Evolutionary conservation across 768 basidiomycete species (phyloP), one percentile per base, ranked within the genome.

Genomic region (Leucogyrophana mollusca): DNA sequence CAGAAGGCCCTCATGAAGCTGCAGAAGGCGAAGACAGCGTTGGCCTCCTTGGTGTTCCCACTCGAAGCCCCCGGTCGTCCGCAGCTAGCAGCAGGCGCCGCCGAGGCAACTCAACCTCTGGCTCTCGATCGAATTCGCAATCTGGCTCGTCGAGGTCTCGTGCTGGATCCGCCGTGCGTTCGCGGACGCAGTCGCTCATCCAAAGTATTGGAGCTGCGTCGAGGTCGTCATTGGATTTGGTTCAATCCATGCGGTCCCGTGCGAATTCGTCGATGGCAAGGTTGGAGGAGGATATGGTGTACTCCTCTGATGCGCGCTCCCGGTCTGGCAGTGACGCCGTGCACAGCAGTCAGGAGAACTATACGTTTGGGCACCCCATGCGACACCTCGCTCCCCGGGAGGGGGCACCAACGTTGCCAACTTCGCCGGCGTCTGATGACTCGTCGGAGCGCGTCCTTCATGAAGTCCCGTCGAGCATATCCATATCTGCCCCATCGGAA

Each of bases 221-320:
- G 7, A 70, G 77, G 30, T 79, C 79, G 0, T 84, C 82, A 22
- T 56, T 85, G 32, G 82, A 83, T 24, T 70, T 79, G 10, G 78
- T 81, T 14, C 72, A 73, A 49, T 61, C 60, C 4, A 71, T 71
- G 4, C 73, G 79, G 33, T 73, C 75, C 20, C 74, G 83, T 16
- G 72, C 83, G 25, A 80, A 83, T 53, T 84, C 83, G n/a, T 80
- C 80, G n/a, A 79, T 81, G 74, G 80, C 77, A 5, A 67, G 84
- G 46, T 68, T 86, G n/a, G 79, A 82, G 50, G 82, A 83, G 46
- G 79, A 79, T 38, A 58, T 59, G 37, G 53, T 59, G 45, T 69
- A 63, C 51, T 47, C 57, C 24, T 67, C 73, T 9, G 67, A 67
- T 54, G 62, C 62, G 2, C 62, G 53, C 6, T 69, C 67, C 10